Percentiles rank a stretch among this genome's conserved stretches.
These are phyloP conservation scores for Euphrasia arctica DNA, from an alignment of 305 asterid genomes.

Conservation along the genomic window DNA sequence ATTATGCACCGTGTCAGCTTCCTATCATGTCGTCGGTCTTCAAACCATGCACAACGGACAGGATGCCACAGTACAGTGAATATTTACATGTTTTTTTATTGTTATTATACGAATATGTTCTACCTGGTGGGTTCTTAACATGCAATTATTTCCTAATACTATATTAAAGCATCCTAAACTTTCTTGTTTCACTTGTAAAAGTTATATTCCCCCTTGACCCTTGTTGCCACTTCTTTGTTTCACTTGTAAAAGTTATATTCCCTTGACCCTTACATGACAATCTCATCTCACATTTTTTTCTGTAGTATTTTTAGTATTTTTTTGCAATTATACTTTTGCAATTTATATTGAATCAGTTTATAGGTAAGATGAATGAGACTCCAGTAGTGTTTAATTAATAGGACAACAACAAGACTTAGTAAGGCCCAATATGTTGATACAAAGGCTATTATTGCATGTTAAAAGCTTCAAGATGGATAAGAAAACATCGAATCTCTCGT, in stretches of 20 bases:
- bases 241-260: too few relatives aligned
- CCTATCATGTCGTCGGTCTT: constrained; percentile 33
- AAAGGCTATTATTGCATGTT: not conserved
- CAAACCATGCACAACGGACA: constrained; percentile 20
- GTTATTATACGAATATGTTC: too few relatives aligned
- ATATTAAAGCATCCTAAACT: not conserved
- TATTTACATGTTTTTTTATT: constrained; percentile 32
- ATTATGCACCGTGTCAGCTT: constrained; percentile 12
- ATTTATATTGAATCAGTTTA: too few relatives aligned
- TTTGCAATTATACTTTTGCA: too few relatives aligned
- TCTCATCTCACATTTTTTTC: too few relatives aligned
- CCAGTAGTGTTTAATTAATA: not conserved
- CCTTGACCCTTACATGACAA: too few relatives aligned
- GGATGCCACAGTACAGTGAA: constrained; percentile 28
- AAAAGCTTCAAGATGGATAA: constrained; percentile 4
- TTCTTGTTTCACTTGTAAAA: too few relatives aligned
- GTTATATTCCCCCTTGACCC: too few relatives aligned
- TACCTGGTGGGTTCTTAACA: not conserved
- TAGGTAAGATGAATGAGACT: too few relatives aligned
- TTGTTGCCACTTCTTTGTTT: too few relatives aligned
- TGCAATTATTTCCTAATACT: not conserved
- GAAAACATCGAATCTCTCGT: not conserved
- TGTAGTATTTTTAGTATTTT: too few relatives aligned
- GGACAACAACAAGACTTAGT: not conserved
- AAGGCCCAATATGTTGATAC: too few relatives aligned